Evolutionary conservation across 2,329 filamentous ascomycete species (phyloP).

Genomic region (Pestalotiopsis fici): DNA sequence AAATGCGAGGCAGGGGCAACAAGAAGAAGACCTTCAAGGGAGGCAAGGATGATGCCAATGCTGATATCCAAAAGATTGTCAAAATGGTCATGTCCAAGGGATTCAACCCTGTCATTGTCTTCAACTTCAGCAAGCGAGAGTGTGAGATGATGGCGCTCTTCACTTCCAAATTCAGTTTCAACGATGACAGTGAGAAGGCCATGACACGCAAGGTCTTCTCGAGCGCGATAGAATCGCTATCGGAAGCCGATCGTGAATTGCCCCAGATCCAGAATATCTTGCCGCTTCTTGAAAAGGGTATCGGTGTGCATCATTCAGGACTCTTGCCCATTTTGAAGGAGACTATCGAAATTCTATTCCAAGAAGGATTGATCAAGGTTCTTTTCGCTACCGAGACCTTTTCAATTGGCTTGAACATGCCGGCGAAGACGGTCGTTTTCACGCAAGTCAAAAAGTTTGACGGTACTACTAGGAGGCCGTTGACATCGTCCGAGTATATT

Average conservation of each 20-base stretch:
- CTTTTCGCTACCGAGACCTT: constrained; percentile 98
- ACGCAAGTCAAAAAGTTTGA: constrained; percentile 96
- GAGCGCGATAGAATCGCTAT: constrained; percentile 89
- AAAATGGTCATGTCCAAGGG: constrained; percentile 98
- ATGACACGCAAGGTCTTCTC: constrained; percentile 95
- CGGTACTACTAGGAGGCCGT: constrained; percentile 75
- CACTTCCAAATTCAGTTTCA: constrained; percentile 87
- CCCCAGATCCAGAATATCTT: constrained; percentile 91
- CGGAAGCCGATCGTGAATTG: constrained; percentile 84
- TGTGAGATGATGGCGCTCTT: constrained; percentile 89
- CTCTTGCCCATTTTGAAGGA: constrained; percentile 95
- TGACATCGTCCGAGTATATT: constrained; percentile 94
- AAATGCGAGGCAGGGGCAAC: constrained; percentile 83
- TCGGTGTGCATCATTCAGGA: constrained; percentile 96
- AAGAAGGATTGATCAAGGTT: constrained; percentile 96
- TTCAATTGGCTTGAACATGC: constrained; percentile 98
- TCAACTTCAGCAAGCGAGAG: constrained; percentile 98
- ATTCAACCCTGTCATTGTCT: constrained; percentile 97
- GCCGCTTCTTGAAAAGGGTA: constrained; percentile 84
- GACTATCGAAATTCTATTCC: constrained; percentile 98
- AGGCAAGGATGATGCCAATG: constrained; percentile 68
- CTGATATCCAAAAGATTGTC: constrained; percentile 96
- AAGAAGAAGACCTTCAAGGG: constrained; percentile 92
- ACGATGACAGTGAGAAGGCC: constrained; percentile 91
- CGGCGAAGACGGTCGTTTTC: constrained; percentile 98